These are phyloP conservation scores for Vickermania ingenoplastis DNA, from an alignment of 208 protist genomes.

Conservation along the genomic window DNA sequence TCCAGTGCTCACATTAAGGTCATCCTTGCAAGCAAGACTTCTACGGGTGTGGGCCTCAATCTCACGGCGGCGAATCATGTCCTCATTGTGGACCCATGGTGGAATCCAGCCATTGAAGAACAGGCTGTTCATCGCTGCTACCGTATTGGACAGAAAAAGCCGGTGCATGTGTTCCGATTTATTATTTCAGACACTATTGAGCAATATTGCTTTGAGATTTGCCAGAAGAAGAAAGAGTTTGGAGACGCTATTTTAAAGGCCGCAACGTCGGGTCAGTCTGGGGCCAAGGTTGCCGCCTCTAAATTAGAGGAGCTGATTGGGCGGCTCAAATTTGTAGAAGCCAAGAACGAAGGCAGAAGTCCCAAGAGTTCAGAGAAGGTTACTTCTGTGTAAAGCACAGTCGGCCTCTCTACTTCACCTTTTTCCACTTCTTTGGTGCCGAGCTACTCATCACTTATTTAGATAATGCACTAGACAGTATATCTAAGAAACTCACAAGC, in stretches of 20 bases:
- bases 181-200: slow-evolving; percentile 92
- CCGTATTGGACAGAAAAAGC: slow-evolving; percentile 91
- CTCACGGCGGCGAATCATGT: slow-evolving; percentile 94
- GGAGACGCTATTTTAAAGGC: slow-evolving; percentile 78
- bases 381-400: too few species aligned
- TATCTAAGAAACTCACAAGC: too few species aligned
- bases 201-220: slow-evolving; percentile 90
- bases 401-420: too few species aligned
- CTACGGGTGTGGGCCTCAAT: slow-evolving; percentile 96
- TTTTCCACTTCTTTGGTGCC: too few species aligned
- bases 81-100: slow-evolving; percentile 94
- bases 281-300: slow-evolving; percentile 52
- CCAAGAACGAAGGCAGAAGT: background rate
- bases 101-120: slow-evolving; percentile 93
- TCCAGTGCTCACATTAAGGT: slow-evolving; percentile 36
- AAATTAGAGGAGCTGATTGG: slow-evolving; percentile 74
- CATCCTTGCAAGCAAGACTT: slow-evolving; percentile 92
- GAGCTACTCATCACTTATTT: too few species aligned
- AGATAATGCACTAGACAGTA: too few species aligned
- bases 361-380: slow-evolving; percentile 9
- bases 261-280: slow-evolving; percentile 54
- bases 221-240: slow-evolving; percentile 89
- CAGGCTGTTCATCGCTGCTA: slow-evolving; percentile 94
- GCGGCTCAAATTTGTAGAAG: slow-evolving; percentile 54
- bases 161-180: slow-evolving; percentile 85